phyloP scores from a whole-genome alignment of 1,139 yeast species.

The Hyphopichia fennica region DNA sequence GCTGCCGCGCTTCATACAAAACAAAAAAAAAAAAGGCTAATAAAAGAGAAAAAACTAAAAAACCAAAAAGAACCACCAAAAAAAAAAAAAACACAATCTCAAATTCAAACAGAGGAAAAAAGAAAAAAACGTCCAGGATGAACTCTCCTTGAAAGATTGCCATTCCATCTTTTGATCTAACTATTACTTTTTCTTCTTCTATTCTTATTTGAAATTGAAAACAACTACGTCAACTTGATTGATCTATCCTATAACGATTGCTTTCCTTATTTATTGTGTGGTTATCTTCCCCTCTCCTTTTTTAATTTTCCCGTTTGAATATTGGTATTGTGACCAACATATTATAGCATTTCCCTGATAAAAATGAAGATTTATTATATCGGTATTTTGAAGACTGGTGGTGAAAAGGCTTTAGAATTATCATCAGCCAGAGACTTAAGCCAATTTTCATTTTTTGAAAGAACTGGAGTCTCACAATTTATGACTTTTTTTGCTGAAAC shows the following conservation, averaged over 20 bases:
- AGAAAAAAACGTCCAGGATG: not conserved
- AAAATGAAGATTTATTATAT: constrained; percentile 87
- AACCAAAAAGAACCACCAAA: not conserved
- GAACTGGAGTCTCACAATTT: constrained; percentile 77
- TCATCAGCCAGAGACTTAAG: constrained; percentile 79
- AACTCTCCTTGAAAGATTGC: not conserved
- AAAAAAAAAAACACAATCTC: not conserved
- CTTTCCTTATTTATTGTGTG: no score
- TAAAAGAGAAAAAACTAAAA: no score
- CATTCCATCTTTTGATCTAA: not conserved
- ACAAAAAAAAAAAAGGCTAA: not conserved
- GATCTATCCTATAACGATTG: no score
- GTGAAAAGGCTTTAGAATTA: constrained; percentile 71
- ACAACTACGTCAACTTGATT: no score
- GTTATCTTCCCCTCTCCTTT: no score
- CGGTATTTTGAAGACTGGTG: constrained; percentile 70
- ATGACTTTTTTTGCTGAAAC: constrained; percentile 94
- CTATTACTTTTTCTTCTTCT: no score
- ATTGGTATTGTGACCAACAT: no score
- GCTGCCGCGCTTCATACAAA: not conserved
- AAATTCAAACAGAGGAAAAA: not conserved
- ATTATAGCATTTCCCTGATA: no score
- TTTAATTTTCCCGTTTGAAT: no score
- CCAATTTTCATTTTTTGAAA: constrained; percentile 85
- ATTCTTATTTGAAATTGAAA: no score